Conservation (phyloP, 768 basidiomycete genomes). For the Candolleomyces efflorescens region DNA sequence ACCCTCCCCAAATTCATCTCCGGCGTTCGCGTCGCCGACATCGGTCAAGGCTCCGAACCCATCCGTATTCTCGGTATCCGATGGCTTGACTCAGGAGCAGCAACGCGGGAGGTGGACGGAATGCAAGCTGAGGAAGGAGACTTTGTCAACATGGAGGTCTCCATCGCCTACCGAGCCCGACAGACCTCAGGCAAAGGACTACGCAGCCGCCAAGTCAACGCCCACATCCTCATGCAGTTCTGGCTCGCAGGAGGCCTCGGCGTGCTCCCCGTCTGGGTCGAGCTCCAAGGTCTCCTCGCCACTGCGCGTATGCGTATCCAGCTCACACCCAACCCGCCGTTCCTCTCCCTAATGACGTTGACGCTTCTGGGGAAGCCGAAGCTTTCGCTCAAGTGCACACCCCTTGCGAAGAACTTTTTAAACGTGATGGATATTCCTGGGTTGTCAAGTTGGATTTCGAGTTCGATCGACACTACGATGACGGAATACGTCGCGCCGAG, state of each 20-base stretch:
- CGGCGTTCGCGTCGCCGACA: conserved; percentile 67
- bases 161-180: conserved; percentile 59
- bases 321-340: conserved; percentile 70
- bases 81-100: conserved; percentile 32
- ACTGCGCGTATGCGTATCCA: conserved; percentile 66
- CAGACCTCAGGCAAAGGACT: conserved; percentile 36
- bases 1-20: conserved; percentile 46
- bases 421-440: conserved; percentile 79
- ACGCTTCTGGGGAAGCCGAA: conserved; percentile 70
- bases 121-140: conserved; percentile 39
- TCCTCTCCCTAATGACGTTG: conserved; percentile 42
- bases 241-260: conserved; percentile 41
- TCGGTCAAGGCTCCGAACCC: conserved; percentile 66
- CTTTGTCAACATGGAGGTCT: conserved; percentile 66
- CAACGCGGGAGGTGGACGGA: conserved; percentile 23
- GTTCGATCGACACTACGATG: conserved; percentile 57
- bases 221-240: conserved; percentile 68
- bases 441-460: conserved; percentile 64
- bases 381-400: conserved; percentile 60
- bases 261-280: conserved; percentile 68
- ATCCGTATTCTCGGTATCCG: conserved; percentile 67
- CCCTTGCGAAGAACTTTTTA: conserved; percentile 56
- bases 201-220: conserved; percentile 47
- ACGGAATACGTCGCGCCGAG: conserved; percentile 67
- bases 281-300: conserved; percentile 61